Evolutionary conservation across 129 eudicot species (phyloP), one percentile per base, ranked within the genome.

Genomic region (Ambrosia trifida): DNA sequence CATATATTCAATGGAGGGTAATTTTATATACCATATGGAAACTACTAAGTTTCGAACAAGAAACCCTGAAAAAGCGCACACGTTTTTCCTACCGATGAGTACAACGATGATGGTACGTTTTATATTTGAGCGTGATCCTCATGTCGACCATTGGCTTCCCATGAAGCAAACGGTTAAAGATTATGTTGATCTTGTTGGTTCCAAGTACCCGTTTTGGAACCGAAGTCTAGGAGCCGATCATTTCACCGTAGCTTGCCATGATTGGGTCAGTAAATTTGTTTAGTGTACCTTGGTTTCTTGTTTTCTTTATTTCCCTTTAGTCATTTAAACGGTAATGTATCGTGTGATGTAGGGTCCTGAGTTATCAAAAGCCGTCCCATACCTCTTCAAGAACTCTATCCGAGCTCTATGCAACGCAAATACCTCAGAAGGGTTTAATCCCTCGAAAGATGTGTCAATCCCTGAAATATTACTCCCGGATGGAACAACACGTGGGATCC

Each of bases 331-430:
- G 19, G 40, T 57, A 4, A 59, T 13, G 20, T 31, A 4, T 59
- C 19, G 14, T 31, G 65, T 51, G 18, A 62, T 66, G 59, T 68
- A 90, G 97, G 97, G 91, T 32, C 97, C 97, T 0, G 89, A 87
- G 50, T 63, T 84, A 10, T 85, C 97, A 7, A 79, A 74, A 12
- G 77, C 87, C 0, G 72, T 83, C 38, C 95, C 95, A 1, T 32
- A 78, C 38, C 62, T 90, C 2, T 71, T 68, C 84, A 79, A 87
- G 47, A 81, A 85, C 50, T 81, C 91, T 20, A 90, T 90, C 0
- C 76, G 95, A 50, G 97, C 87, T 46, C 28, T 90, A 54, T 90
- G 97, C 69, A 90, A 90, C 40, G 97, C 97, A 18, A 90, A 90
- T 71, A 83, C 88, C 35, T 90, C 95, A 0, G 97, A 90, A 58